Evolutionary conservation across 2,329 filamentous ascomycete species (phyloP).

Genomic region (Diaporthe capsici): DNA sequence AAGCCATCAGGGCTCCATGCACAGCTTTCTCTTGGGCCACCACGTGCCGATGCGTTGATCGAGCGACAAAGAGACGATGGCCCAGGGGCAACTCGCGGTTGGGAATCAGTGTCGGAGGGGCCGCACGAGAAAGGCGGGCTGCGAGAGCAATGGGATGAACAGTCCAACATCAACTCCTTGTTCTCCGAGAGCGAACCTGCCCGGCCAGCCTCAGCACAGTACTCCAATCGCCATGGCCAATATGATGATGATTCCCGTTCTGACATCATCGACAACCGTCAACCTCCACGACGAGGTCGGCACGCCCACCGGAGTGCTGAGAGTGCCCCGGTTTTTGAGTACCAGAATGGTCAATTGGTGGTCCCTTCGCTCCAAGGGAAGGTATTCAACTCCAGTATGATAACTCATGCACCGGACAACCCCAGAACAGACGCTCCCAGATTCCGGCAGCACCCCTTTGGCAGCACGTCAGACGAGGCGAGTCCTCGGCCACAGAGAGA

Average conservation of each 20-base stretch:
- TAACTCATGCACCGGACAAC: slow-evolving; percentile 37
- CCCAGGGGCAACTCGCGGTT: slow-evolving; percentile 1
- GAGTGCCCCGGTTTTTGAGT: slow-evolving; percentile 30
- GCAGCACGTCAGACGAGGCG: slow-evolving; percentile 34
- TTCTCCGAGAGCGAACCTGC: slow-evolving; percentile 39
- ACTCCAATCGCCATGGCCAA: neutral
- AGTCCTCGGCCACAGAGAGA: slow-evolving; percentile 34
- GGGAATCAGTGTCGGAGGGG: slow-evolving; percentile 31
- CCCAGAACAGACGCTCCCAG: slow-evolving; percentile 28
- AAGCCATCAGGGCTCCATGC: slow-evolving; percentile 2
- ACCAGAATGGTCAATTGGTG: slow-evolving; percentile 35
- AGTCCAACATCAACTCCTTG: slow-evolving; percentile 40
- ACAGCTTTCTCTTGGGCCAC: slow-evolving; percentile 4
- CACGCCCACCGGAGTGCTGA: slow-evolving; percentile 14
- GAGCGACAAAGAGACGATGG: slow-evolving; percentile 3
- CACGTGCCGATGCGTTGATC: neutral
- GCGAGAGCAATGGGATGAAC: slow-evolving; percentile 40
- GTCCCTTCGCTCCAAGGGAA: slow-evolving; percentile 5
- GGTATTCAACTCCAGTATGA: slow-evolving; percentile 39
- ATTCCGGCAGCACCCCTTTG: slow-evolving; percentile 38
- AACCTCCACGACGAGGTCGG: slow-evolving; percentile 36
- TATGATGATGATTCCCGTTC: slow-evolving; percentile 33
- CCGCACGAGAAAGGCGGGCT: slow-evolving; percentile 32
- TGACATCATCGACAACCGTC: slow-evolving; percentile 40
- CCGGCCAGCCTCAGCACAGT: slow-evolving; percentile 27